Conservation (phyloP, 441 rosid genomes). For the Gossypium laxum region DNA sequence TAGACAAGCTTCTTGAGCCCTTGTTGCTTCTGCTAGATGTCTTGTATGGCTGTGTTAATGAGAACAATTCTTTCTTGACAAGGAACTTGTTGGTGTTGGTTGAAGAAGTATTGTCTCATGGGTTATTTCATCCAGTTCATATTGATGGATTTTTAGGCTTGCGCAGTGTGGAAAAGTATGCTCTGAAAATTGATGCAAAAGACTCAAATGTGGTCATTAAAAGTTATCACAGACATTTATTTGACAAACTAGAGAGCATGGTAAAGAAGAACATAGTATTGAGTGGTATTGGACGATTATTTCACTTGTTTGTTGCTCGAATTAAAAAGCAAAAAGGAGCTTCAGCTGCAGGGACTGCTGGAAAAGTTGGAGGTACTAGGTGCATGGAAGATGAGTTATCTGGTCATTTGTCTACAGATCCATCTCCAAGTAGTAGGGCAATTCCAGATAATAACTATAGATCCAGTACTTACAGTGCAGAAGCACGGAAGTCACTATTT, state of each 20-base stretch:
- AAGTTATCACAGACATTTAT: constrained; percentile 83
- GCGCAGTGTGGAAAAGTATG: constrained; percentile 45
- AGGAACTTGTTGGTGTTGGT: constrained; percentile 36
- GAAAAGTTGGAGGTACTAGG: constrained; percentile 28
- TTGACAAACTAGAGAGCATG: constrained; percentile 50
- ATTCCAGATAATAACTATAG: constrained; percentile 27
- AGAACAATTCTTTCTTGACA: constrained; percentile 19
- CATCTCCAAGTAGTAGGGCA: constrained; percentile 21
- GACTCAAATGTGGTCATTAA: constrained; percentile 33
- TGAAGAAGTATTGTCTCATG: constrained; percentile 59
- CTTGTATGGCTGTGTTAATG: constrained; percentile 29
- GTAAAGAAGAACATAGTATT: constrained; percentile 34
- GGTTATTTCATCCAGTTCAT: constrained; percentile 66
- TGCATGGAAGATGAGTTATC: constrained; percentile 21
- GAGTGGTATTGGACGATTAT: constrained; percentile 56
- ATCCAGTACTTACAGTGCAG: constrained; percentile 41
- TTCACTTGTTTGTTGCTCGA: constrained; percentile 51
- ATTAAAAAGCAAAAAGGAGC: constrained; percentile 49
- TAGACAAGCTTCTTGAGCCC: constrained; percentile 62
- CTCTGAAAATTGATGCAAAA: constrained; percentile 25
- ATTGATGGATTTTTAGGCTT: constrained; percentile 72
- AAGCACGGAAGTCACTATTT: constrained; percentile 57
- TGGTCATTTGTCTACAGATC: constrained; percentile 17
- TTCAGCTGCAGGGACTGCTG: constrained; percentile 26
- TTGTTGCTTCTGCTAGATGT: constrained; percentile 48